Percentiles rank a stretch among this genome's conserved stretches.
Evolutionary conservation across 768 basidiomycete species (phyloP).

Genomic region (Neoboletus magnificus): DNA sequence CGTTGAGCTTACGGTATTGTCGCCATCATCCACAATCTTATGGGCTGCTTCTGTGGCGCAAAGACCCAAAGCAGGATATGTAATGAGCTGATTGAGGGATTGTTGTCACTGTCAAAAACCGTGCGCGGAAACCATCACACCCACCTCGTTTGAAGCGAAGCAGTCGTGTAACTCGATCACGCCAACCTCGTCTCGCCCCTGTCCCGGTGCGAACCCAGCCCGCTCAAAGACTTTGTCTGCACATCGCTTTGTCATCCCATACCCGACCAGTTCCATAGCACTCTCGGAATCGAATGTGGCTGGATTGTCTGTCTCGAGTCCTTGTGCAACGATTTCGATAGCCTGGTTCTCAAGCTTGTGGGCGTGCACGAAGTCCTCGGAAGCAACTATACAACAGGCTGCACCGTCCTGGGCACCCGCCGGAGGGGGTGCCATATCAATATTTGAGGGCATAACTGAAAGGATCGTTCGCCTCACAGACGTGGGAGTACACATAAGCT

Average conservation of each 20-base stretch:
- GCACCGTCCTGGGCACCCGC: constrained; percentile 56
- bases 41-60: constrained; percentile 62
- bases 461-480: constrained; percentile 43
- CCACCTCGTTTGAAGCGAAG: constrained; percentile 75
- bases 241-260: constrained; percentile 63
- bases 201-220: constrained; percentile 60
- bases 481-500: constrained; percentile 85
- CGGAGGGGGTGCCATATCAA: not conserved
- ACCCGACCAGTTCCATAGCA: constrained; percentile 74
- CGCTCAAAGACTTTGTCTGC: constrained; percentile 66
- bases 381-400: constrained; percentile 72
- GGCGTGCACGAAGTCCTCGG: constrained; percentile 69
- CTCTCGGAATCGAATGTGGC: constrained; percentile 59
- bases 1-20: constrained; percentile 62
- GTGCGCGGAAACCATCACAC: not conserved
- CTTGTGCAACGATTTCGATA: constrained; percentile 70
- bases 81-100: constrained; percentile 52
- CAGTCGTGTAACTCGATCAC: constrained; percentile 84
- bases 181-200: constrained; percentile 69
- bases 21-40: constrained; percentile 66
- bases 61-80: constrained; percentile 74
- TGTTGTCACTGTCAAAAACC: not conserved
- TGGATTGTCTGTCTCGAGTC: constrained; percentile 61
- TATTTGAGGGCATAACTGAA: not conserved
- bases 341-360: constrained; percentile 79